These are phyloP conservation scores for Striga hermonthica DNA, from an alignment of 305 asterid species.

Conservation along the genomic window DNA sequence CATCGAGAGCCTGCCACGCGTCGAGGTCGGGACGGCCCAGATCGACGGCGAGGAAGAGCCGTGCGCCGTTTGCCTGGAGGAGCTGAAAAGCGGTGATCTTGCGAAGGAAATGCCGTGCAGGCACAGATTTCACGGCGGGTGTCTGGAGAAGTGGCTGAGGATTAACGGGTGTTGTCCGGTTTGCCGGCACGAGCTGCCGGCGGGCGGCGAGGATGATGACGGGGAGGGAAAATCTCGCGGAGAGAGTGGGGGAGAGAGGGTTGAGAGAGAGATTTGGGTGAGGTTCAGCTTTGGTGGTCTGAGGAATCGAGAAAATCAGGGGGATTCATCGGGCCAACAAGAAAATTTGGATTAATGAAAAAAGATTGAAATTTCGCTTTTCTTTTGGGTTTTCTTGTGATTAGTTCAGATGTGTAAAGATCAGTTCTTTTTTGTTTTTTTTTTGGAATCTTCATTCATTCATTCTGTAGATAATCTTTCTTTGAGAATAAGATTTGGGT, in stretches of 20 bases:
- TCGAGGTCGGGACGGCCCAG: slow-evolving; percentile 32
- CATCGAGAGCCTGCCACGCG: slow-evolving; percentile 45
- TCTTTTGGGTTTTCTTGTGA: too few relatives aligned
- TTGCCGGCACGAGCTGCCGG: slow-evolving; percentile 60
- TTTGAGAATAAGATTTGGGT: too few relatives aligned
- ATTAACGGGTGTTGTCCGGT: slow-evolving; percentile 62
- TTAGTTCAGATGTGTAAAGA: too few relatives aligned
- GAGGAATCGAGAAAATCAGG: slow-evolving; percentile 22
- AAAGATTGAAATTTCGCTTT: not conserved
- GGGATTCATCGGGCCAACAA: not conserved
- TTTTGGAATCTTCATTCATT: too few relatives aligned
- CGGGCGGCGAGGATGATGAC: slow-evolving; percentile 39
- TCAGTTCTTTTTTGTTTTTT: too few relatives aligned
- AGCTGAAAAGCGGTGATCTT: slow-evolving; percentile 34
- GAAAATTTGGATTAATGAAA: not conserved
- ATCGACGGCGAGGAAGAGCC: slow-evolving; percentile 29
- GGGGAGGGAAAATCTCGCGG: not conserved
- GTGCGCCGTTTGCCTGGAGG: slow-evolving; percentile 58
- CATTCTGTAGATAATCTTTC: too few relatives aligned
- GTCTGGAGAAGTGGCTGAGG: slow-evolving; percentile 57
- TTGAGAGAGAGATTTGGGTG: slow-evolving; percentile 43
- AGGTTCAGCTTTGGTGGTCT: slow-evolving; percentile 31
- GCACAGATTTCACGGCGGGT: slow-evolving; percentile 55
- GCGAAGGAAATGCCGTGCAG: slow-evolving; percentile 65
- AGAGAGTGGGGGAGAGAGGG: slow-evolving; percentile 30